phyloP scores from a whole-genome alignment of 805 yeast genomes.

The Peterozyma toletana region DNA sequence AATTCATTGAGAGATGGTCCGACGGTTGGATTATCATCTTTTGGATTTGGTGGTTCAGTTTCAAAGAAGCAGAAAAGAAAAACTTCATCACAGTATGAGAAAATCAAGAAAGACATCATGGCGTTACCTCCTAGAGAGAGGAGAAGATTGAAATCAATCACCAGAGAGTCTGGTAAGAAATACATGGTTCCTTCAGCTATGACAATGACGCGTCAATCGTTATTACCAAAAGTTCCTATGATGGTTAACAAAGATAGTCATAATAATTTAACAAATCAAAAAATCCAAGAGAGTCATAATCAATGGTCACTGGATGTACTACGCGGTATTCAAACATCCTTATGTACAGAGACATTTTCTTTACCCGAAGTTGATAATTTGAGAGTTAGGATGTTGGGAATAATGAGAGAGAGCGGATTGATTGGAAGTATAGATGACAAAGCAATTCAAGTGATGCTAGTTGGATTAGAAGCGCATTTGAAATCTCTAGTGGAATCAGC shows the following conservation, averaged over 20 bases:
- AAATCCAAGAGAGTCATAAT: constrained; percentile 34
- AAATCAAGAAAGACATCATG: constrained; percentile 79
- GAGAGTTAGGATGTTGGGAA: constrained; percentile 65
- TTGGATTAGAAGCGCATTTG: constrained; percentile 81
- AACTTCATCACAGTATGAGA: constrained; percentile 67
- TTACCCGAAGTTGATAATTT: constrained; percentile 74
- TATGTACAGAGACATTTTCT: constrained; percentile 71
- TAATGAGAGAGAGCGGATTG: constrained; percentile 84
- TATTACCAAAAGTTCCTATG: constrained; percentile 81
- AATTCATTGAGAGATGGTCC: constrained; percentile 78
- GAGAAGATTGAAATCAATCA: constrained; percentile 73
- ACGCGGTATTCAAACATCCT: constrained; percentile 76
- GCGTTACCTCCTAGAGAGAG: constrained; percentile 81
- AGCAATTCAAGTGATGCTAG: constrained; percentile 65
- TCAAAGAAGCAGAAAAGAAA: constrained; percentile 44
- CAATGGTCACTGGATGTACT: constrained; percentile 92
- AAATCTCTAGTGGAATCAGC: constrained; percentile 68
- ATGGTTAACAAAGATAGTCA: constrained; percentile 29
- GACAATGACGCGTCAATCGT: constrained; percentile 62
- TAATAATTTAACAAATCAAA: not conserved
- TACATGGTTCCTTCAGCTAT: constrained; percentile 66
- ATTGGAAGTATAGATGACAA: constrained; percentile 74
- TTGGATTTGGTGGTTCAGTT: constrained; percentile 43
- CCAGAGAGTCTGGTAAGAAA: constrained; percentile 75
- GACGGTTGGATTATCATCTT: constrained; percentile 38